Base-by-base conservation (phyloP, 148 eudicot species). In the Cornus kousa region DNA sequence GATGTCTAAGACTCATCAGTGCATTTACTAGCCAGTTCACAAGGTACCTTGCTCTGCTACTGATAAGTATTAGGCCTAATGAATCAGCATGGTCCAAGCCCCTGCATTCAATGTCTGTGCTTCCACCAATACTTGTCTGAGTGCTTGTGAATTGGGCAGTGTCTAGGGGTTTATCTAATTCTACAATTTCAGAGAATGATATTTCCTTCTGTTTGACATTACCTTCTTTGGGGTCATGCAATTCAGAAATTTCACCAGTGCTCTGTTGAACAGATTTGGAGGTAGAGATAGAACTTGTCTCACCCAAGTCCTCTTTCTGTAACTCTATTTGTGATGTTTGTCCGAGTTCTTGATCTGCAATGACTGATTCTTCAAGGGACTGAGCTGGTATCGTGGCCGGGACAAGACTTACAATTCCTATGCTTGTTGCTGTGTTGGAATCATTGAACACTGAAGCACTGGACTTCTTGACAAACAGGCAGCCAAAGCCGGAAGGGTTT, bases 1-100 rank as follows among this genome's bases (percentile, higher is more conserved):
- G 93, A 65, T 93, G 97, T 48, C 72, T 77, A 0, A 93, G 88
- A 6, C 85, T 77, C 73, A 57, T 71, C 32, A 93, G 40, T 19
- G 97, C 97, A 68, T 91, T 91, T 9, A 87, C 81, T 43, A 90
- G 67, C 97, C 93, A 91, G 80, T 93, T 93, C 4, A 90, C 80
- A 24, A 88, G 79, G 78, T 83, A 91, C 84, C 90, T 85, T 59
- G 76, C 50, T 62, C 95, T 88, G 79, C 50, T 83, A 73, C 90
- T 81, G 79, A 90, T 91, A 67, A 87, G 68, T 22, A 87, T 80
- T 24, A 91, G 87, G 14, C 97, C 95, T 23, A 91, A 39, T 74
- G 84, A 60, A 81, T 93, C 95, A 6, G 97, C 95, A 76, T 88
- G 86, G 80, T 93, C 92, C 72, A 93, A 78, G 14, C 92, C 93